phyloP scores from a whole-genome alignment of 305 asterid species.

The Fraxinus albicans region DNA sequence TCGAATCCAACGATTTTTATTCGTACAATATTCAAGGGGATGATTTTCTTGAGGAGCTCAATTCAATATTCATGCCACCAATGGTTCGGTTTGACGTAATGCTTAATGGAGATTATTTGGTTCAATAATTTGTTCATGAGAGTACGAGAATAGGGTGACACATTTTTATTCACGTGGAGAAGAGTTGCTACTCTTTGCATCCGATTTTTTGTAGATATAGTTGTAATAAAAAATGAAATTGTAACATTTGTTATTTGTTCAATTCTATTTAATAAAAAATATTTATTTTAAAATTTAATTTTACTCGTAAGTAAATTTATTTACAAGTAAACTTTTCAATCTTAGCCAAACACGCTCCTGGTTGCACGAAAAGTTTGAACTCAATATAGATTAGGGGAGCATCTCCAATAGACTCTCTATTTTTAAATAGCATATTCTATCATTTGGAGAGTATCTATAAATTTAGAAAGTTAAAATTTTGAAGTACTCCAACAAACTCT shows the following conservation, averaged over 20 bases:
- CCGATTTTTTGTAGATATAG: slow-evolving; percentile 29
- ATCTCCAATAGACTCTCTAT: no score
- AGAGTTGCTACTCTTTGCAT: background rate
- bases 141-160: background rate
- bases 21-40: slow-evolving; percentile 45
- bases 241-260: slow-evolving; percentile 16
- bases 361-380: background rate
- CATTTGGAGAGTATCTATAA: no score
- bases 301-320: background rate
- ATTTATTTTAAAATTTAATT: background rate
- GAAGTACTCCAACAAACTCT: no score
- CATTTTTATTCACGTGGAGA: background rate
- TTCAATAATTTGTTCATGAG: slow-evolving; percentile 19
- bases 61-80: slow-evolving; percentile 58
- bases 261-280: background rate
- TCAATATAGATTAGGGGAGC: background rate
- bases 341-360: no score
- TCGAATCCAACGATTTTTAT: slow-evolving; percentile 40
- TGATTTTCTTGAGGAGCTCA: slow-evolving; percentile 61
- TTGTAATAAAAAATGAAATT: slow-evolving; percentile 26
- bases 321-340: no score
- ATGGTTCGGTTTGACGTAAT: slow-evolving; percentile 52
- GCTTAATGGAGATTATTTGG: slow-evolving; percentile 33
- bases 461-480: no score
- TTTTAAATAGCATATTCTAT: no score